A percentile compares a stretch with the other conserved stretches of the same genome.
phyloP scores from a whole-genome alignment of 345 rosid genomes.

The Durio zibethinus region DNA sequence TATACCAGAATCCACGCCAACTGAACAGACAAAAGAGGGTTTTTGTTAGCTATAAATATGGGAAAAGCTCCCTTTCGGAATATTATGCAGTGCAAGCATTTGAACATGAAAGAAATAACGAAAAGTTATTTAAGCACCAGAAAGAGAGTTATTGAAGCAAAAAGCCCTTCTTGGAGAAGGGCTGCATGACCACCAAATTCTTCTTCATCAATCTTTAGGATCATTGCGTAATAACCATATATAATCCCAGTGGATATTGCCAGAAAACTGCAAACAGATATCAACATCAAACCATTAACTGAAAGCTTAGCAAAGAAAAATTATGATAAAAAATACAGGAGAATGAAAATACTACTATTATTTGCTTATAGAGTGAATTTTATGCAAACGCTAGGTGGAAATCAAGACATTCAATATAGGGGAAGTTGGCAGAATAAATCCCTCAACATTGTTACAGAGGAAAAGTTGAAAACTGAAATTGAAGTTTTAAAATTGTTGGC shows the following conservation, averaged over 20 bases:
- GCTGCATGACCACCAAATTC: constrained; percentile 92
- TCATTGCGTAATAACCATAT: constrained; percentile 76
- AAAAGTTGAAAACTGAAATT: neutral
- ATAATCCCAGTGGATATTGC: constrained; percentile 66
- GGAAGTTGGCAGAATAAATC: neutral
- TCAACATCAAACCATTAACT: constrained; percentile 3
- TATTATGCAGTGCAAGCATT: neutral
- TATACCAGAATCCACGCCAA: constrained; percentile 91
- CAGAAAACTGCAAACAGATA: constrained; percentile 56
- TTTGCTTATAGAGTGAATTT: neutral
- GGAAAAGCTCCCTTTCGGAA: neutral
- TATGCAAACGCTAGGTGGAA: neutral
- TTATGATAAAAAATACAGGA: neutral
- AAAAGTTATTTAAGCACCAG: constrained; percentile 47
- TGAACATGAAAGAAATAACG: constrained; percentile 3
- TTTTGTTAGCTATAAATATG: constrained; percentile 14
- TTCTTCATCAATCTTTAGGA: constrained; percentile 88
- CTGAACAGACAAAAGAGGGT: constrained; percentile 43
- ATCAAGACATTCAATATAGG: neutral
- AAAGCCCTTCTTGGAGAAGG: constrained; percentile 93
- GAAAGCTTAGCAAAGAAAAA: neutral
- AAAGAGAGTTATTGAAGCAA: constrained; percentile 83
- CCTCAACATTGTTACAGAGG: neutral
- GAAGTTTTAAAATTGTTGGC: neutral
- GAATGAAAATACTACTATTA: neutral